Evolutionary conservation across 345 rosid genomes (phyloP), one percentile per base, ranked within the genome.

Genomic region (Excoecaria cochinchinensis): DNA sequence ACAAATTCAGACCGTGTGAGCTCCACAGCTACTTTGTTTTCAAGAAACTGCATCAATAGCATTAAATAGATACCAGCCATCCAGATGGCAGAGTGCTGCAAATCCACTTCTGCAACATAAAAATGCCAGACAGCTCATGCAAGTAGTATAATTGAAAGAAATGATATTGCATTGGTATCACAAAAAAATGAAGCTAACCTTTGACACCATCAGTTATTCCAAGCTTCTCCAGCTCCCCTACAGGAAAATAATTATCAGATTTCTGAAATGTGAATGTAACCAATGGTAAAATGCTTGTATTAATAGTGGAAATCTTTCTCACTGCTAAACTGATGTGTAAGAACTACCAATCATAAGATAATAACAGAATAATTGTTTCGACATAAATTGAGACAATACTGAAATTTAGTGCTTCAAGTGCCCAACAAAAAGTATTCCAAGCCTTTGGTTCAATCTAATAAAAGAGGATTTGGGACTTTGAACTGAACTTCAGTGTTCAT

Each of bases 41-140:
- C 99, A 75, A 93, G 92, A 81, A 93, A 95, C 73, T 95, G 99
- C 98, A 95, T 90, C 74, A 93, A 79, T 58, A 95, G 87, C 93
- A 93, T 87, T 68, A 95, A 85, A 82, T 91, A 93, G 57, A 95
- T 89, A 72, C 97, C 91, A 82, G 95, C 97, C 94, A 91, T 95
- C 98, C 98, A 90, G 69, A 95, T 93, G 70, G 94, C 91, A 6
- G 98, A 89, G 78, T 91, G 95, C 70, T 86, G 90, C 88, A 95
- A 86, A 82, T 95, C 97, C 80, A 84, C 88, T 84, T 95, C 99
- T 95, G 90, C 84, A 22, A 47, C 71, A 86, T 42, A 82, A 36
- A 77, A 75, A 60, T 62, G 64, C 21, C 58, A 70, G 68, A 53
- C 47, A 69, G 64, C 61, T 53, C 44, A 42, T 17, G 67, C 77